Evolutionary conservation across 2,329 filamentous ascomycete genomes (phyloP), one percentile per base, ranked within the genome.

Genomic region (Aspergillus piperis): DNA sequence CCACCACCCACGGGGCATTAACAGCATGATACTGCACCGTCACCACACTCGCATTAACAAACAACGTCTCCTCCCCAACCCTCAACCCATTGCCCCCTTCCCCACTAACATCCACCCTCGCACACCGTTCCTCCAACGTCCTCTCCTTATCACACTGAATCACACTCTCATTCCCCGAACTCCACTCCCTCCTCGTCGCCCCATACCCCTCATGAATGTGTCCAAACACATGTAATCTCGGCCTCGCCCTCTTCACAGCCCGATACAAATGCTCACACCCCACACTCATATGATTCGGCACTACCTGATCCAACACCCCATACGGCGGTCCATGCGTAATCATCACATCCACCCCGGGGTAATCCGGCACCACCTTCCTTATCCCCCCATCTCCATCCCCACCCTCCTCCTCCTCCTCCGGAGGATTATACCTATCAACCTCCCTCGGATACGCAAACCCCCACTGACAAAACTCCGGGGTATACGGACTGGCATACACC

Each of bases 321-420:
- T 73, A 69, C 0, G 86, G 85, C 2, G 86, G 86, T 0, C 86
- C 86, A 66, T 88, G 86, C 0, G 86, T 88, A 67, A 88, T 79
- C 63, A 87, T 76, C 7, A 88, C 77, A 68, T 88, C 85, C 21
- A 86, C 70, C 2, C 62, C 66, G 0, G 78, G 75, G 50, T 69
- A 81, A 30, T 79, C 74, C 0, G 82, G 80, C 15, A 21, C 19
- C 3, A 21, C 19, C 7, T 6, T 17, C 21, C 38, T 19, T 15
- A 7, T 8, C 25, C 25, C 25, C 25, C 25, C 25, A 25, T 27
- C 25, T n/a, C 3, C 19, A 23, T 23, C 21, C 21, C 21, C 21
- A 3, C n/a, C n/a, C 7, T 8, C 17, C 8, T 7, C 19, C 17
- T 5, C 30, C 27, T 6, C 11, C 25, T 19, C 39, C 17, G 74